Percentiles rank a stretch among this genome's conserved stretches.
Conservation (phyloP, 1,284 basidiomycete species). For the Leucocoprinus gongylophorus region DNA sequence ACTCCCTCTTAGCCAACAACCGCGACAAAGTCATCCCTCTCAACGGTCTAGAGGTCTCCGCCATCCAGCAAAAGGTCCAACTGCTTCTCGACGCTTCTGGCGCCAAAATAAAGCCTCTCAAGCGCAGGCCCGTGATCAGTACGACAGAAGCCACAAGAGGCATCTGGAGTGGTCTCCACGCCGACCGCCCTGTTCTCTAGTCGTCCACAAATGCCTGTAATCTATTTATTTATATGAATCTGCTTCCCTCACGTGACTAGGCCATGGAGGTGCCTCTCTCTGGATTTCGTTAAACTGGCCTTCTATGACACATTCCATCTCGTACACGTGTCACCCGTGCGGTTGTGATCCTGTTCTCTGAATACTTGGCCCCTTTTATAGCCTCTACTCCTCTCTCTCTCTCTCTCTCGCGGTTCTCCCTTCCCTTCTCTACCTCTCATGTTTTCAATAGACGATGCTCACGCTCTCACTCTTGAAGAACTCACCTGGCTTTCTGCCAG, state of each 20-base stretch:
- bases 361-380: constrained; percentile 14
- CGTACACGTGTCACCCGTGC: constrained; percentile 33
- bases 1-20: constrained; percentile 51
- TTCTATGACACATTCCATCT: constrained; percentile 15
- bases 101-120: constrained; percentile 72
- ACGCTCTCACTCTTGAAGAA: constrained; percentile 36
- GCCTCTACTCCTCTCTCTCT: background rate
- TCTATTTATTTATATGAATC: background rate
- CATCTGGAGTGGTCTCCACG: constrained; percentile 80
- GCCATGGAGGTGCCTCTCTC: constrained; percentile 8
- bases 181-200: constrained; percentile 44
- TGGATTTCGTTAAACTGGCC: constrained; percentile 9
- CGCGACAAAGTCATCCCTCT: constrained; percentile 76
- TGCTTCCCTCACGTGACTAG: background rate
- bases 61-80: constrained; percentile 67
- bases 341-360: constrained; percentile 25
- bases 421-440: constrained; percentile 3
- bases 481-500: constrained; percentile 40
- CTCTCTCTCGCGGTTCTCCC: background rate
- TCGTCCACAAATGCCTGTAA: background rate
- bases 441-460: constrained; percentile 23
- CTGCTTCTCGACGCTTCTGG: constrained; percentile 82
- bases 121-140: constrained; percentile 66
- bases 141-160: constrained; percentile 73
- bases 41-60: constrained; percentile 63